Base-by-base conservation (phyloP, 2,329 filamentous ascomycete species). In the Fonsecaea nubica region DNA sequence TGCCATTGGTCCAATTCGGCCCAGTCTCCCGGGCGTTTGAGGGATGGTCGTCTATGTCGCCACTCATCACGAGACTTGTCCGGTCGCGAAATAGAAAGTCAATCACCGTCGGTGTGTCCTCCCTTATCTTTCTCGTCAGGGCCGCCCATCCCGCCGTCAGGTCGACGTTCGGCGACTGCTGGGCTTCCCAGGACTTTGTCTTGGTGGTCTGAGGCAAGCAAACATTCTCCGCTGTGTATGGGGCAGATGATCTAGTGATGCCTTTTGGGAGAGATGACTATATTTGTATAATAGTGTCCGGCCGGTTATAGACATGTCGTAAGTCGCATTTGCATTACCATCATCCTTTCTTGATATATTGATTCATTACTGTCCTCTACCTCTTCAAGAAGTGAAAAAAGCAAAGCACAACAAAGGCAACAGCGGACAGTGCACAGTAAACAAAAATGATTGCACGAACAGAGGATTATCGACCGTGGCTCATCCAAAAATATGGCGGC, bases 401-500 rank as follows among this genome's bases (percentile, higher is more conserved):
- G 3, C 13, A 42, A 42, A 55, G n/a, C 13, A 25, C 25, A 25
- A 25, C 25, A 25, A 25, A 25, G 2, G 25, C 25, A 25, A 25
- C 25, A 25, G 25, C 3, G 25, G 2, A 25, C 25, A 25, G 25
- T 25, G 3, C 25, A 55, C n/a, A 30, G 3, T 15, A 13, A 15
- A 8, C 15, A 25, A 35, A 35, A n/a, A 55, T 55, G 52, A 55
- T 55, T 55, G 52, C 52, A 55, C 52, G 52, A 58, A 40, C 36
- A 42, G 36, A 30, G 33, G 33, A 58, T 13, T 38, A 25, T 15
- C 15, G 18, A 40, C 53, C 52, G 30, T 63, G 61, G 61, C 15
- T 50, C 9, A 53, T 63, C 30, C 61, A 63, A 40, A 63, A 63
- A 42, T 63, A 63, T 33, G 61, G 61, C 21, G 61, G 61, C 21